Evolutionary conservation across 2,329 filamentous ascomycete genomes (phyloP), one percentile per base, ranked within the genome.

Genomic region (Chaetomium sp.): DNA sequence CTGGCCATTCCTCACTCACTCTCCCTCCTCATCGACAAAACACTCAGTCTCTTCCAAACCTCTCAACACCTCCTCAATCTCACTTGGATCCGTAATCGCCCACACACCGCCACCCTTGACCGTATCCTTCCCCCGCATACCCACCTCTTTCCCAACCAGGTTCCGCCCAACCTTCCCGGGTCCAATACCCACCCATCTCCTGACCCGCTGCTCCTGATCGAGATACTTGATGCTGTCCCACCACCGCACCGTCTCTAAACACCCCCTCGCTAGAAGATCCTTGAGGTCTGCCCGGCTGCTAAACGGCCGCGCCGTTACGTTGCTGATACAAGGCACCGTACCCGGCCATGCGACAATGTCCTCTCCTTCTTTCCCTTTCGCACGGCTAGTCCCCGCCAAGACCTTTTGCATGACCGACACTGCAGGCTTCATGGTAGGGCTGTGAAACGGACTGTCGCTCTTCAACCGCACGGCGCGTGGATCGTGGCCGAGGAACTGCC

Each of bases 131-230:
- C 84, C 84, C 49, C 84, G 82, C 83, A 94, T 91, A 8, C 91
- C 91, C 3, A 96, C 91, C 72, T 96, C 92, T 72, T 96, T 96
- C 10, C 91, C 91, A 1, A 97, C 91, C 6, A 97, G 76, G 69
- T 96, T 96, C 55, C 91, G 80, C 0, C 92, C 92, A 2, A 97
- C 92, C 69, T 95, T 95, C 5, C 92, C 92, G 0, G 92, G 92
- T 0, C 92, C 92, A 59, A 97, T 89, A 44, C 92, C 92, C 49
- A 97, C 81, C 87, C 92, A 96, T 54, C 91, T 78, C 64, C 85
- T 79, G 14, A 96, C 88, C 60, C 86, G 86, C 66, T 86, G 81
- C 65, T 94, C 84, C 68, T 94, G 85, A 69, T 96, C 89, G 49
- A 96, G 75, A 67, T 95, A 96, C 62, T 84, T 85, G 65, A 97